Base-by-base conservation (phyloP, 805 yeast genomes). In the Wickerhamomyces chambardii region DNA sequence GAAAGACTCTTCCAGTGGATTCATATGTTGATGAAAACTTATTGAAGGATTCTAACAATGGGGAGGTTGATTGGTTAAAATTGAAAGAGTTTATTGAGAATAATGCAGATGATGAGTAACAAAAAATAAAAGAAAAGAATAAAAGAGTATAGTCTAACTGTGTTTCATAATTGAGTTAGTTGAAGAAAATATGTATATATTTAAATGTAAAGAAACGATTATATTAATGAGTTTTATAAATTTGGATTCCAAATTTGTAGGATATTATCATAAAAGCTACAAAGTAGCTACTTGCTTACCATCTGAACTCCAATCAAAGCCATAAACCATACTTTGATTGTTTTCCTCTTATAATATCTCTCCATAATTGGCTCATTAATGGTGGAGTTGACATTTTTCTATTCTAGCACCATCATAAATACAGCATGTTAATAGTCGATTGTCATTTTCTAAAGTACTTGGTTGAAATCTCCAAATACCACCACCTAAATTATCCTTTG, bases 381-480 rank as follows among this genome's bases (percentile, higher is more conserved):
- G 16, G 50, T 46, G 14, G 66, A 50, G 12, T 54, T 53, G 1
- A 89, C 53, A 24, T 14, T n/a, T 12, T n/a, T 11, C 9, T 1
- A 89, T 63, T 38, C 87, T 66, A 2, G 95, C 95, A 15, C 98
- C 98, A 45, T 85, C 87, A 51, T 90, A 90, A 97, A 92, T 92
- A 51, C 96, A 86, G 53, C 97, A 89, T 0, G 79, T 76, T 33
- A 90, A 59, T 0, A 90, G 67, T 29, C 73, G 59, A 37, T 71
- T 59, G 24, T 63, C 64, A 12, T 50, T 45, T 5, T 50, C 45
- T 0, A 43, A 36, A 0, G 76, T 73, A 15, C 73, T 64, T 2
- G 95, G 95, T 7, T 76, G 61, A 39, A 92, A 65, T 47, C 95
- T 64, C 98, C 98, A 90, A 3, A 90, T 97, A 2, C 98, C 98